Conservation (phyloP, 352 stramenopile species). For the Aphanomyces stellatus region DNA sequence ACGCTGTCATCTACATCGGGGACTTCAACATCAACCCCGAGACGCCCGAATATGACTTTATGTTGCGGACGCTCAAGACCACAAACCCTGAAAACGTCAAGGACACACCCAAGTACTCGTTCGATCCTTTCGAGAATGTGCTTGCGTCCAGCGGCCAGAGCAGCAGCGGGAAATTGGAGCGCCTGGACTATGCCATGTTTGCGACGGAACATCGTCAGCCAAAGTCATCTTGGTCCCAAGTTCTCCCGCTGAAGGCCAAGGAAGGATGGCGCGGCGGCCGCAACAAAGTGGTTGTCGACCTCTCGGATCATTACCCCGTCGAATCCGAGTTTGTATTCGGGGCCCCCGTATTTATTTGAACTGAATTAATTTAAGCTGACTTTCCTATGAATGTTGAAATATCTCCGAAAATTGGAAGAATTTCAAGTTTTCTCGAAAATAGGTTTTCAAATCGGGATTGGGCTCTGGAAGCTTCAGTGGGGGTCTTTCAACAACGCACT, state of each 20-base stretch:
- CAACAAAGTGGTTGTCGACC: constrained; percentile 36
- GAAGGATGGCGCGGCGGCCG: background rate
- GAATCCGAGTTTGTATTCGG: constrained; percentile 44
- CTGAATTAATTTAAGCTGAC: too few relatives aligned
- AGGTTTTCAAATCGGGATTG: too few relatives aligned
- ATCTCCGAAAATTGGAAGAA: too few relatives aligned
- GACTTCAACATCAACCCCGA: constrained; percentile 42
- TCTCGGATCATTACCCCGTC: constrained; percentile 67
- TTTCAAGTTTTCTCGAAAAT: too few relatives aligned
- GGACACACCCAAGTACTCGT: constrained; percentile 42
- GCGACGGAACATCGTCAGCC: constrained; percentile 30
- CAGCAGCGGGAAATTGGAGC: constrained; percentile 43
- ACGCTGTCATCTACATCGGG: constrained; percentile 43
- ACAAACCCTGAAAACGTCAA: constrained; percentile 26
- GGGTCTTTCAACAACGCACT: too few relatives aligned
- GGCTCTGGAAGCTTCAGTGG: too few relatives aligned
- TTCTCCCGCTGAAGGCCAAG: constrained; percentile 45
- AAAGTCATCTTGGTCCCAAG: constrained; percentile 21
- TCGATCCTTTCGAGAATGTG: constrained; percentile 48
- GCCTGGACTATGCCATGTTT: constrained; percentile 54
- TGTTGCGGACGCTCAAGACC: constrained; percentile 36
- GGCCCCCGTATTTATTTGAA: background rate
- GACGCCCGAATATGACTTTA: constrained; percentile 33
- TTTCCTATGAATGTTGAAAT: too few relatives aligned
- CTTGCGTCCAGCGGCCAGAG: constrained; percentile 46